phyloP scores from a whole-genome alignment of 1,139 yeast species.

The Zygosaccharomyces pseudobailii region DNA sequence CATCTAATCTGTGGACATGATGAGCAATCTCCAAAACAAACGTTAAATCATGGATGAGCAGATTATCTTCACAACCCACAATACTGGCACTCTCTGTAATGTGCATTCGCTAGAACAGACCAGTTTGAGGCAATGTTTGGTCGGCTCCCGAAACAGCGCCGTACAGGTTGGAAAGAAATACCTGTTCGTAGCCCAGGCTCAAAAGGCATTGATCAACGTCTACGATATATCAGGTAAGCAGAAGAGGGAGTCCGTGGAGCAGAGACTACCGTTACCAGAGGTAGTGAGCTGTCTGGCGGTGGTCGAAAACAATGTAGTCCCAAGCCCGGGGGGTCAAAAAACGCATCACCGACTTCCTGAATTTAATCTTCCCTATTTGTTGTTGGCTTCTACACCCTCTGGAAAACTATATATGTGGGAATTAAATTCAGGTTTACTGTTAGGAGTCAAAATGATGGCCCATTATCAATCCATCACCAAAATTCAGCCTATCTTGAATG shows the following conservation, averaged over 20 bases:
- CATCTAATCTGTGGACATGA: neutral
- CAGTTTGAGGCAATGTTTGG: slow-evolving; percentile 30
- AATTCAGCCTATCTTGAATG: slow-evolving; percentile 58
- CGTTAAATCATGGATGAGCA: slow-evolving; percentile 30
- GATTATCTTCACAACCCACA: slow-evolving; percentile 29
- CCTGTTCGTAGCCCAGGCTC: slow-evolving; percentile 57
- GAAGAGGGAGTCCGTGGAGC: slow-evolving; percentile 72
- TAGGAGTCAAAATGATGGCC: slow-evolving; percentile 64
- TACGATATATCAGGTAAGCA: slow-evolving; percentile 53
- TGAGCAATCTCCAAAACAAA: neutral
- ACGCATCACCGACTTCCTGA: slow-evolving; percentile 25
- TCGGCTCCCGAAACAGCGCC: slow-evolving; percentile 44
- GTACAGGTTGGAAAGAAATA: slow-evolving; percentile 37
- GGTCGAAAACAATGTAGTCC: slow-evolving; percentile 16
- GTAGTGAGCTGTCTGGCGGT: slow-evolving; percentile 52
- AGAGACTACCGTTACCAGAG: slow-evolving; percentile 83
- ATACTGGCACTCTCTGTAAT: slow-evolving; percentile 26
- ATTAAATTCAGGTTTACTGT: slow-evolving; percentile 65
- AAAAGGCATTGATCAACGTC: slow-evolving; percentile 69
- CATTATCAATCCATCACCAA: slow-evolving; percentile 76
- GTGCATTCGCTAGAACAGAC: slow-evolving; percentile 32
- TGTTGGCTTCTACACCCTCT: slow-evolving; percentile 48
- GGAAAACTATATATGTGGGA: slow-evolving; percentile 89
- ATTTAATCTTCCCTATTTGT: slow-evolving; percentile 59
- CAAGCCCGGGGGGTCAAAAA: slow-evolving; percentile 8